These are phyloP conservation scores for Fusarium sp. DNA, from an alignment of 2,329 filamentous ascomycete species.

Conservation along the genomic window DNA sequence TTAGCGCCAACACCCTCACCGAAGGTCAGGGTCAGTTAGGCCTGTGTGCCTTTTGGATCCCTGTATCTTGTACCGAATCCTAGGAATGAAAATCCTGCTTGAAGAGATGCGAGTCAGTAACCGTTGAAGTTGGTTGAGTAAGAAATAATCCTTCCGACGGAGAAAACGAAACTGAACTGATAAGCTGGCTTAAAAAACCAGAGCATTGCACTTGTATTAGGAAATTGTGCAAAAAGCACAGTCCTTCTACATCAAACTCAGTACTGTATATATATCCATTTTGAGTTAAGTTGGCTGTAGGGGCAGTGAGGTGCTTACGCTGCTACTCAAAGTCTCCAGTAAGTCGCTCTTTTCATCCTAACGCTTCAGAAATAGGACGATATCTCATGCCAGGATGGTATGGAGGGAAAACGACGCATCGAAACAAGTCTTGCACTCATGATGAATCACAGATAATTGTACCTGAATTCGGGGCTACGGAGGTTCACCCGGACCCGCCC, in stretches of 20 bases:
- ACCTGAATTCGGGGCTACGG: constrained; percentile 15
- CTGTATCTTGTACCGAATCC: constrained; percentile 18
- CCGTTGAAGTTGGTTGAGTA: background rate
- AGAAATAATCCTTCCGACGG: no score
- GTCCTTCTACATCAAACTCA: background rate
- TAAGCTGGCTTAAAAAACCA: background rate
- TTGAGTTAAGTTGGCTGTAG: background rate
- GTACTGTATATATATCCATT: constrained; percentile 11
- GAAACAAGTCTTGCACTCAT: background rate
- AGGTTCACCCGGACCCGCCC: constrained; percentile 28
- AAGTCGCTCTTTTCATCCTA: background rate
- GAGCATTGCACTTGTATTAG: no score
- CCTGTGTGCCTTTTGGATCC: background rate
- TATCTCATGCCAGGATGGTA: background rate
- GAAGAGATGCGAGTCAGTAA: no score
- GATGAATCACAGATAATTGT: background rate
- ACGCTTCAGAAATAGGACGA: background rate
- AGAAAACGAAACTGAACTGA: background rate
- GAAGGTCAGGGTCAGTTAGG: constrained; percentile 6
- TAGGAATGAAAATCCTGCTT: constrained; percentile 4
- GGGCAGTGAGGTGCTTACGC: constrained; percentile 18
- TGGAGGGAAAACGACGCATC: no score
- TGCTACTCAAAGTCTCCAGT: constrained; percentile 4
- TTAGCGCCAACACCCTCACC: constrained; percentile 24
- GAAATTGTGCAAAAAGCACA: background rate